Evolutionary conservation across 768 basidiomycete species (phyloP), one percentile per base, ranked within the genome.

Genomic region (Leccinum rimulosum): DNA sequence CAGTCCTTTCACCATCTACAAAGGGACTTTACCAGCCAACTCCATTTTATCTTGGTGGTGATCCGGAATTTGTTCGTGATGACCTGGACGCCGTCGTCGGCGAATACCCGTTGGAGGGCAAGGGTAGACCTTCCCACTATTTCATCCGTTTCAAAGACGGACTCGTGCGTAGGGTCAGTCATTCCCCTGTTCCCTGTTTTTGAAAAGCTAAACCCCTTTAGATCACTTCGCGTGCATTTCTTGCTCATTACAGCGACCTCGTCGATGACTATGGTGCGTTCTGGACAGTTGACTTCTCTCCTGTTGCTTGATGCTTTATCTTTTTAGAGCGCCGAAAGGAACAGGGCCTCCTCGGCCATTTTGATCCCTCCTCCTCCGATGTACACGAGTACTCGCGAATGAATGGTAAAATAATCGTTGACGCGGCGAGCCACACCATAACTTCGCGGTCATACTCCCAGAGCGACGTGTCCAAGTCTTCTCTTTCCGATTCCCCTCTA

Each of bases 371-470:
- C 22, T 83, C 82, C 3, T 56, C 61, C 15, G 61, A 68, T 38
- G 77, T 91, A 10, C 85, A 89, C 64, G 84, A 84, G 22, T 66
- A 77, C 25, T 86, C 85, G 50, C 85, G 88, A 45, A 70, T 84
- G 61, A 77, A 73, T 63, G 60, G 75, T 47, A 73, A 66, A 40
- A 61, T 77, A 52, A 75, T 60, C 54, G 70, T 80, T 45, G 68
- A 67, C 31, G 15, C 48, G 15, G 68, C 61, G 40, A 30, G 36
- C 38, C 45, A 22, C 48, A n/a, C 35, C 9, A 17, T 50, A 49
- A n/a, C 59, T 17, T 38, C 54, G 14, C 55, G n/a, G n/a, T 19
- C 59, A 30, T 55, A 58, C 38, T 54, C 49, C 14, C 59, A 63
- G 33, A 69, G 59, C 61, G 62, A 61, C 49, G 52, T 12, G 45